A percentile compares a stretch with the other conserved stretches of the same genome.
Conservation (phyloP, 257 asterid genomes). For the Henckelia pumila region DNA sequence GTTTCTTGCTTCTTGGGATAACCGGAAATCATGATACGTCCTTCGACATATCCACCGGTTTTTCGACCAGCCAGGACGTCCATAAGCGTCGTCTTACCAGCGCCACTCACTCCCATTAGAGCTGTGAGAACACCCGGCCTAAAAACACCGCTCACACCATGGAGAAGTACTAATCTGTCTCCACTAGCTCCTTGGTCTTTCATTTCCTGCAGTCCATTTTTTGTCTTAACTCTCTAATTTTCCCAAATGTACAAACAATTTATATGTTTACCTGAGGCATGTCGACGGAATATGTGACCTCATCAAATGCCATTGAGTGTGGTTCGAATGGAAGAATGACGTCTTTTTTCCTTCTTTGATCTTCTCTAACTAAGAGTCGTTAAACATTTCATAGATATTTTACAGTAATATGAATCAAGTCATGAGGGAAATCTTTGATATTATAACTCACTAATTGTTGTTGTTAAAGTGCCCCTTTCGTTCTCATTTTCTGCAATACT, state of each 20-base stretch:
- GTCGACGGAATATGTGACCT: background rate
- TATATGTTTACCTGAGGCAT: background rate
- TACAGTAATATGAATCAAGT: background rate
- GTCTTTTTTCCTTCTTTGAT: background rate
- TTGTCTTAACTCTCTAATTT: background rate
- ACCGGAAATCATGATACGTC: background rate
- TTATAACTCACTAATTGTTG: background rate
- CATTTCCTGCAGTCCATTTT: slow-evolving; percentile 2
- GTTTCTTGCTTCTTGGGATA: slow-evolving; percentile 9
- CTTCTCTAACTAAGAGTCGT: background rate
- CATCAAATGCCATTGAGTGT: background rate
- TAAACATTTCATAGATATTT: background rate
- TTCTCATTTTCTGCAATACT: background rate
- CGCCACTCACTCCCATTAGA: slow-evolving; percentile 3
- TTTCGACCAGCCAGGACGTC: slow-evolving; percentile 2
- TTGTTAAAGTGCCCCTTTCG: background rate
- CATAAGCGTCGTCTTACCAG: background rate
- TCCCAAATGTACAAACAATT: background rate
- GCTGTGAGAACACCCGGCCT: slow-evolving; percentile 7
- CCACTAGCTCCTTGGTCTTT: slow-evolving; percentile 3
- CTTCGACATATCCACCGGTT: slow-evolving; percentile 2
- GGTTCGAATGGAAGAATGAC: background rate
- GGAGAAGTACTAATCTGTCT: slow-evolving; percentile 3
- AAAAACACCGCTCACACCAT: background rate
- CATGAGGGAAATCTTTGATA: background rate